Evolutionary conservation across 768 basidiomycete species (phyloP).

Genomic region (Trametes punicea): DNA sequence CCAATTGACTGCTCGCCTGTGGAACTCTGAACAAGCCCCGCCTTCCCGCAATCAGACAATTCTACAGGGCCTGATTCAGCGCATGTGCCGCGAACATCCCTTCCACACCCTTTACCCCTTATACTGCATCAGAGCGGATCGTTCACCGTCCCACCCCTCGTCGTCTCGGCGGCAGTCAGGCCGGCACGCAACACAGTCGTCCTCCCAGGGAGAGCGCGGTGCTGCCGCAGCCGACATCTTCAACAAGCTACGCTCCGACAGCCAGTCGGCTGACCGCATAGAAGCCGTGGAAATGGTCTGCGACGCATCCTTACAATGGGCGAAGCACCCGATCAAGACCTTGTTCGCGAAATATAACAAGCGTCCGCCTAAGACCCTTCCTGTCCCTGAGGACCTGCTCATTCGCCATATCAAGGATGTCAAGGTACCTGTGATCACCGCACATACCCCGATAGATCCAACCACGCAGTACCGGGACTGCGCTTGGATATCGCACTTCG

Average conservation of each 20-base stretch:
- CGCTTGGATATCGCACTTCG: constrained; percentile 67
- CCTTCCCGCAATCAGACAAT: constrained; percentile 44
- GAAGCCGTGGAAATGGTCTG: constrained; percentile 58
- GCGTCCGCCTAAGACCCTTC: constrained; percentile 24
- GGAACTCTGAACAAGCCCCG: constrained; percentile 35
- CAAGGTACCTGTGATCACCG: constrained; percentile 83
- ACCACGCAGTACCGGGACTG: constrained; percentile 66
- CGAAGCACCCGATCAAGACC: constrained; percentile 52
- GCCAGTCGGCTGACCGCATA: constrained; percentile 38
- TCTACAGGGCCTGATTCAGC: constrained; percentile 61
- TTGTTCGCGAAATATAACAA: constrained; percentile 12
- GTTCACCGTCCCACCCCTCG: constrained; percentile 10
- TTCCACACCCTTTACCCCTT: constrained; percentile 93
- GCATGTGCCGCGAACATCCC: constrained; percentile 87
- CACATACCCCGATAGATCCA: constrained; percentile 62
- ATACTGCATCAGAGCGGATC: constrained; percentile 58
- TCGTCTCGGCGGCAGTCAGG: constrained; percentile 44
- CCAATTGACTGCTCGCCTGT: constrained; percentile 89
- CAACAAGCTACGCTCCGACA: constrained; percentile 46
- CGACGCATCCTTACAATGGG: constrained; percentile 69
- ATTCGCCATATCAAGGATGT: constrained; percentile 52
- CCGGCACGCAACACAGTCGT: constrained; percentile 36
- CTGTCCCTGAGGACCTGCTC: constrained; percentile 43
- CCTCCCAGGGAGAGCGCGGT: constrained; percentile 55
- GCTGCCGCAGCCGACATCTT: constrained; percentile 65